Conservation (phyloP, 805 yeast species). For the Grigorovia transvaalensis region DNA sequence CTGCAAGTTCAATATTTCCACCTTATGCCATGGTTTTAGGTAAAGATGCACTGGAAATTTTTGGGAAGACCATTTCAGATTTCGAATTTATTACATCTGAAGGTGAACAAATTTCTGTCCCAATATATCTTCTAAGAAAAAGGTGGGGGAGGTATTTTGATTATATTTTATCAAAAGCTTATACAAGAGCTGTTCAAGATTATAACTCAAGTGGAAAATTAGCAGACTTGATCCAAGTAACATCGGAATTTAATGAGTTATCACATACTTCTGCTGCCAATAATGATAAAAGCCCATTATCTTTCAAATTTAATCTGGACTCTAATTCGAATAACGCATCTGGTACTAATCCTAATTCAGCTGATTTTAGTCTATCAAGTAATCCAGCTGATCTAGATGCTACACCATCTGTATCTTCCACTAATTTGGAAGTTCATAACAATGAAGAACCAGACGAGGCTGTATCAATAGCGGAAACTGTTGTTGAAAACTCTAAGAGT, state of each 20-base stretch:
- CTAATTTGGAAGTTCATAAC: background rate
- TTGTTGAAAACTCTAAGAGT: background rate
- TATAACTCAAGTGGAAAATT: background rate
- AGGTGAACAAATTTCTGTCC: constrained; percentile 58
- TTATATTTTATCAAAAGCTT: constrained; percentile 49
- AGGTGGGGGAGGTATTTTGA: constrained; percentile 74
- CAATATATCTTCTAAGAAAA: constrained; percentile 49
- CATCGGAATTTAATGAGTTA: background rate
- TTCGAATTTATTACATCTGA: constrained; percentile 62
- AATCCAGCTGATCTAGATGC: background rate
- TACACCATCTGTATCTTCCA: background rate
- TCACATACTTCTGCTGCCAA: background rate
- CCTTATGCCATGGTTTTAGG: constrained; percentile 72
- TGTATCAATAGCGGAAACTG: background rate
- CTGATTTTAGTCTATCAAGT: background rate
- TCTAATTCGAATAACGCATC: background rate
- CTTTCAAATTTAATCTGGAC: background rate
- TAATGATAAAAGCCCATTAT: background rate
- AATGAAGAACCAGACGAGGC: background rate
- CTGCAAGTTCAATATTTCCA: constrained; percentile 61
- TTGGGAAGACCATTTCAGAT: constrained; percentile 54
- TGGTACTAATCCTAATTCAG: background rate
- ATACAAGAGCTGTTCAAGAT: constrained; percentile 40
- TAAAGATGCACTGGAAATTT: constrained; percentile 60
- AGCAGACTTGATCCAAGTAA: background rate